Conservation (phyloP, 306 rosid species). For the Fagus crenata region DNA sequence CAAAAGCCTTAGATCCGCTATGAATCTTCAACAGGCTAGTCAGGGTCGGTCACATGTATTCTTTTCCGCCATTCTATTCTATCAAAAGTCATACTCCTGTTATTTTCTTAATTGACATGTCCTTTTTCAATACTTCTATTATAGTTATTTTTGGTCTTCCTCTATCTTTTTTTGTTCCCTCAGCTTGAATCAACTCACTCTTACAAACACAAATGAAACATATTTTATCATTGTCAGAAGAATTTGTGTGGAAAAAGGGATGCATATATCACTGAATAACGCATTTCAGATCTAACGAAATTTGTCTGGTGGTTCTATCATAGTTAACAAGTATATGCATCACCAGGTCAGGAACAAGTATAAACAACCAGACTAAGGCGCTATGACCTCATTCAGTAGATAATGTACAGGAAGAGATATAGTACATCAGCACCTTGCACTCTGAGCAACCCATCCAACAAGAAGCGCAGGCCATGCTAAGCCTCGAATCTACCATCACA, state of each 20-base stretch:
- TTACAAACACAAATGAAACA: not conserved
- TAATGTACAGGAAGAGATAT: slow-evolving; percentile 3
- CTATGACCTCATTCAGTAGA: not conserved
- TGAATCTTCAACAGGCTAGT: too few species aligned
- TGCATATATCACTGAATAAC: not conserved
- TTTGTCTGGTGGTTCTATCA: not conserved
- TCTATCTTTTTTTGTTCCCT: too few species aligned
- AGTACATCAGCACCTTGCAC: slow-evolving; percentile 15
- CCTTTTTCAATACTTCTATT: too few species aligned
- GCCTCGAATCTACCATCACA: slow-evolving; percentile 22
- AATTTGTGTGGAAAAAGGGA: not conserved
- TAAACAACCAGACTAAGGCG: not conserved
- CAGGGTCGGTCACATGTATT: too few species aligned
- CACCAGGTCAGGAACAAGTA: not conserved
- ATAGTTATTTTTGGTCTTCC: too few species aligned
- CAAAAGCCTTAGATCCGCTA: too few species aligned
- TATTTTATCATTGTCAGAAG: not conserved
- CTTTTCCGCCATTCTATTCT: too few species aligned
- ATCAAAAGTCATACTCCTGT: too few species aligned
- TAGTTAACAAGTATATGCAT: not conserved
- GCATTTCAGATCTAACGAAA: not conserved
- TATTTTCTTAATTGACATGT: too few species aligned
- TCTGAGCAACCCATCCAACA: slow-evolving; percentile 11
- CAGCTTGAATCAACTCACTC: too few species aligned
- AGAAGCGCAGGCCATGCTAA: slow-evolving; percentile 8